Evolutionary conservation across 495 filamentous ascomycete species (phyloP).

Genomic region (Rhypophila decipiens): DNA sequence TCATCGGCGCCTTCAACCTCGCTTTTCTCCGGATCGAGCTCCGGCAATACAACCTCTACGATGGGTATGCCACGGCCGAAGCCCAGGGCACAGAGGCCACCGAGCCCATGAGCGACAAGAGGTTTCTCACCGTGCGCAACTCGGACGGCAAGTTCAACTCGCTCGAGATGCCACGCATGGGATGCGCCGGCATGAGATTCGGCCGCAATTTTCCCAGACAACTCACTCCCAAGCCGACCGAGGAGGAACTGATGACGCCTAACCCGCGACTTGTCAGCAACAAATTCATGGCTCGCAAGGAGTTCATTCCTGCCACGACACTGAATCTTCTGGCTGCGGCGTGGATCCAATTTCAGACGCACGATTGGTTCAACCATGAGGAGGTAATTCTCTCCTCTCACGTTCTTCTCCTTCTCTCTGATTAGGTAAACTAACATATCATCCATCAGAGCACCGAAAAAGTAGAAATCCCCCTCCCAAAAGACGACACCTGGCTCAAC

Average conservation of each 20-base stretch:
- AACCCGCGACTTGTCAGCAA: slow-evolving; percentile 34
- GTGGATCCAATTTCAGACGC: slow-evolving; percentile 43
- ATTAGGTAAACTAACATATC: no score
- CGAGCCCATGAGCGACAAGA: slow-evolving; percentile 18
- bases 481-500: slow-evolving; percentile 11
- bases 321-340: slow-evolving; percentile 40
- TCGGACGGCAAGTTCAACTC: slow-evolving; percentile 39
- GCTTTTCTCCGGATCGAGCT: slow-evolving; percentile 34
- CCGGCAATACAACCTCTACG: slow-evolving; percentile 33
- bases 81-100: slow-evolving; percentile 21
- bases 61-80: slow-evolving; percentile 24
- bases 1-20: slow-evolving; percentile 32
- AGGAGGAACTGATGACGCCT: slow-evolving; percentile 34
- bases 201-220: slow-evolving; percentile 33
- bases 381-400: slow-evolving; percentile 1
- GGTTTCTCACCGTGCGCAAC: slow-evolving; percentile 25
- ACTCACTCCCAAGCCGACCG: slow-evolving; percentile 22
- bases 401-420: no score
- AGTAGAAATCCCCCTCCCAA: slow-evolving; percentile 23
- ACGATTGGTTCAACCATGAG: slow-evolving; percentile 36
- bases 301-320: slow-evolving; percentile 36
- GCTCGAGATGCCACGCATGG: slow-evolving; percentile 32
- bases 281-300: slow-evolving; percentile 26
- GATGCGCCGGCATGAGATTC: slow-evolving; percentile 37
- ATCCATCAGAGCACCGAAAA: slow-evolving; percentile 16